Base-by-base conservation (phyloP, 2,329 filamentous ascomycete species). In the Botryotinia globosa region DNA sequence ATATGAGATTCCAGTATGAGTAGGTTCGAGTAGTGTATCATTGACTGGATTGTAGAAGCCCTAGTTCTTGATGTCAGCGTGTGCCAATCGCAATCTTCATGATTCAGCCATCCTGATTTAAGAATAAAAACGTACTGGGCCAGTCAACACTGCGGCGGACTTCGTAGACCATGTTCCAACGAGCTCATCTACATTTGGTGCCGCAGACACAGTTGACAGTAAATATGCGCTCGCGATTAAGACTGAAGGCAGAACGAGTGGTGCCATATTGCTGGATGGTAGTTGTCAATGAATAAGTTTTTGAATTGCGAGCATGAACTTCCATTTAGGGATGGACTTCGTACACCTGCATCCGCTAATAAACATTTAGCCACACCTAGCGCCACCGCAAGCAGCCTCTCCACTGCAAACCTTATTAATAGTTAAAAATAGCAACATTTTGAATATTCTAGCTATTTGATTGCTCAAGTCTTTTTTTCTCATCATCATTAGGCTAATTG, bases 111-210 rank as follows among this genome's bases (percentile, higher is more conserved):
- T 73, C 62, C 54, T 73, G 63, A 76, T 77, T 74, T 73, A 77
- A 76, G 74, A 78, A 79, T 78, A 76, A 72, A 71, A 72, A 83
- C 84, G 73, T 87, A 92, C 91, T 71, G 90, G 87, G 62, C 91
- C 91, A 14, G 91, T 93, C 62, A 92, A 79, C 58, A 91, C 91
- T 74, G 88, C 87, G 79, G 87, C 88, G 39, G 89, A 90, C 81
- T 93, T 93, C 63, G 89, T 91, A 25, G 88, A 87, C 91, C 91
- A 93, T 73, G 91, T 93, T 73, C 91, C 91, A n/a, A 89, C 85
- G 45, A 92, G 82, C 69, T 86, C 82, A 45, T 39, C 48, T 32
- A 68, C 34, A n/a, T 84, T 80, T 75, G 86, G 83, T 54, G 80
- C 79, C 45, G 84, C 82, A 68, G 82, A 81, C 39, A 81, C 79